Conservation (phyloP, 306 rosid species). For the Leucaena leucocephala region DNA sequence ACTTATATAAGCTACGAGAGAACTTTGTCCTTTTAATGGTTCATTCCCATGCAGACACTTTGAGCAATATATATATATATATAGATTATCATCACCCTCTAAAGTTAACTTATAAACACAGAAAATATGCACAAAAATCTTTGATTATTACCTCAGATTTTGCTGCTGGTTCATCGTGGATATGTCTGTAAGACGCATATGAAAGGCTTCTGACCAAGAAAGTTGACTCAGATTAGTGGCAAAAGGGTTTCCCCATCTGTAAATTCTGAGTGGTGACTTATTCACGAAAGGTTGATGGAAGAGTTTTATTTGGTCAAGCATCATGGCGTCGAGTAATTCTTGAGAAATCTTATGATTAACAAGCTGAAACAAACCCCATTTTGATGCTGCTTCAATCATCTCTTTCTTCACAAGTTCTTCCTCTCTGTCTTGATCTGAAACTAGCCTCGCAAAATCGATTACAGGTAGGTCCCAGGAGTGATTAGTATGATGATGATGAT, state of each 20-base stretch:
- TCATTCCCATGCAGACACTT: neutral
- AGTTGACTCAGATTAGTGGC: conserved; percentile 62
- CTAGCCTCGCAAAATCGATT: too few relatives aligned
- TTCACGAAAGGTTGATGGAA: conserved; percentile 54
- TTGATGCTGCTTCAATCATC: conserved; percentile 58
- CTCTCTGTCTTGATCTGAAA: too few relatives aligned
- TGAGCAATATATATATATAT: too few relatives aligned
- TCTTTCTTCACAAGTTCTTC: conserved; percentile 25
- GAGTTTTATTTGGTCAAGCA: conserved; percentile 54
- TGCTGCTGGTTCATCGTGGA: conserved; percentile 46
- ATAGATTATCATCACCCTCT: too few relatives aligned
- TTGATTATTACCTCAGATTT: conserved; percentile 52
- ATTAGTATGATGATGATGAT: too few relatives aligned
- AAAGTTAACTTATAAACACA: neutral
- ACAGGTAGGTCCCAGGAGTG: too few relatives aligned
- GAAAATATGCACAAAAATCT: neutral
- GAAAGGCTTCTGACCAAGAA: conserved; percentile 85
- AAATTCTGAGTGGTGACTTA: conserved; percentile 47
- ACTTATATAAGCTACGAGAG: neutral
- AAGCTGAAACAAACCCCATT: conserved; percentile 78
- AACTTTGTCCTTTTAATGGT: too few relatives aligned
- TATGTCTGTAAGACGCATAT: conserved; percentile 51
- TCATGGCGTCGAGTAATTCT: conserved; percentile 46
- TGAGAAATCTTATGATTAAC: conserved; percentile 71
- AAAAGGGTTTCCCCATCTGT: conserved; percentile 75